phyloP scores from a whole-genome alignment of 192 early-diverging fungal genomes.

The Bifiguratus adelaidae region DNA sequence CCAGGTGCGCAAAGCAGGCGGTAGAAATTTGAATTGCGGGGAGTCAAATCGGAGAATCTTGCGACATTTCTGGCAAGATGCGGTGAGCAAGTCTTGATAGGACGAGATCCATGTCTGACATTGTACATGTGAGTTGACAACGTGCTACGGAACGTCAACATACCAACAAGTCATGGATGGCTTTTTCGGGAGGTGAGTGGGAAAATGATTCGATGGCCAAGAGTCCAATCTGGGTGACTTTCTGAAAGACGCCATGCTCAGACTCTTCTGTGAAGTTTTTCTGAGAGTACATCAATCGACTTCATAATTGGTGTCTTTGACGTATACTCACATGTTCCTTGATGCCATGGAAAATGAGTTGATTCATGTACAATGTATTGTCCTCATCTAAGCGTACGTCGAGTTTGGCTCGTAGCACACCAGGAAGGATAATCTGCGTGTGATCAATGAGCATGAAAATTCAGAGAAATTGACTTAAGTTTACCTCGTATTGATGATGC shows the following conservation, averaged over 20 bases:
- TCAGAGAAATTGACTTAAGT: too few relatives aligned
- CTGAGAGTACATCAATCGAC: conserved; percentile 1
- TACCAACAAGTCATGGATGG: conserved; percentile 22
- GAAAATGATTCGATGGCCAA: too few relatives aligned
- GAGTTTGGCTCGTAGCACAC: too few relatives aligned
- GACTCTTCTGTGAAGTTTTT: conserved; percentile 22
- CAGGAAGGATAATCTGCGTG: too few relatives aligned
- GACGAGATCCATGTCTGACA: conserved; percentile 25
- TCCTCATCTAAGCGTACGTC: too few relatives aligned
- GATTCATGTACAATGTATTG: too few relatives aligned
- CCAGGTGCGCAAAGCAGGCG: conserved; percentile 30
- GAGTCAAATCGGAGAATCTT: conserved; percentile 32
- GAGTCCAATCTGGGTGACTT: conserved; percentile 24
- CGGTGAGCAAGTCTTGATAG: conserved; percentile 21
- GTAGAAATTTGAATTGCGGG: conserved; percentile 31
- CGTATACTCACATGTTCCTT: too few relatives aligned
- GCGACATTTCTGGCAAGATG: conserved; percentile 22
- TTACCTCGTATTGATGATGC: too few relatives aligned
- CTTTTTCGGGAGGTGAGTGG: conserved; percentile 12
- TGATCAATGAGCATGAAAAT: too few relatives aligned
- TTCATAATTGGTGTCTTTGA: too few relatives aligned
- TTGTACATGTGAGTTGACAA: not conserved
- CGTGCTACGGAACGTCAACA: too few relatives aligned
- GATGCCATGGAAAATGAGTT: too few relatives aligned
- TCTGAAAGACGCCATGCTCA: conserved; percentile 25